These are phyloP conservation scores for Rhodosporidiobolus odoratus DNA, from an alignment of 768 basidiomycete species.

Conservation along the genomic window DNA sequence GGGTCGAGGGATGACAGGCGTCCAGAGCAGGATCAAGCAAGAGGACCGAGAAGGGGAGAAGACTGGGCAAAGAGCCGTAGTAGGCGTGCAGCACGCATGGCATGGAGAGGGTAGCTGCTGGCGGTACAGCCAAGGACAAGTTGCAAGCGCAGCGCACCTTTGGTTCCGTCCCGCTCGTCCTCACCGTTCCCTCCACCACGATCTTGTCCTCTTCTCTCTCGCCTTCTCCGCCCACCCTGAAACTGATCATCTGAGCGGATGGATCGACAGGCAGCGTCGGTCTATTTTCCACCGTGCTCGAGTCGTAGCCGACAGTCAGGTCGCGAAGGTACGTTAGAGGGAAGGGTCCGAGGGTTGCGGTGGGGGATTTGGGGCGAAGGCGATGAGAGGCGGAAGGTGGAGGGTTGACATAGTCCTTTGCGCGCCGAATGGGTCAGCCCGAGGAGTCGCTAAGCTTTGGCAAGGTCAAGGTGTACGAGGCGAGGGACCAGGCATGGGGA, in stretches of 20 bases:
- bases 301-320: constrained; percentile 61
- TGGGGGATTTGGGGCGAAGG: constrained; percentile 10
- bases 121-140: no score
- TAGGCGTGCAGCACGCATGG: no score
- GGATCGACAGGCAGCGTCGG: constrained; percentile 51
- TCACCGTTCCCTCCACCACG: constrained; percentile 62
- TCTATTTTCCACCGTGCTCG: constrained; percentile 62
- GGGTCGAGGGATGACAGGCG: no score
- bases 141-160: constrained; percentile 59
- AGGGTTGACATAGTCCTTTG: constrained; percentile 1
- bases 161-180: constrained; percentile 85
- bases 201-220: constrained; percentile 49
- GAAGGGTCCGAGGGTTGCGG: constrained; percentile 54
- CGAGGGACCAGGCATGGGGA: background rate
- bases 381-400: constrained; percentile 5
- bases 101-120: background rate
- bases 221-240: constrained; percentile 53
- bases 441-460: background rate
- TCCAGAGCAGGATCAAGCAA: no score
- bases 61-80: no score
- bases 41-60: background rate
- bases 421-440: background rate
- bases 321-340: constrained; percentile 63
- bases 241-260: constrained; percentile 71
- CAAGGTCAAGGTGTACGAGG: background rate